These are phyloP conservation scores for Coemansia sp. DNA, from an alignment of 192 early-diverging fungal species.

Conservation along the genomic window DNA sequence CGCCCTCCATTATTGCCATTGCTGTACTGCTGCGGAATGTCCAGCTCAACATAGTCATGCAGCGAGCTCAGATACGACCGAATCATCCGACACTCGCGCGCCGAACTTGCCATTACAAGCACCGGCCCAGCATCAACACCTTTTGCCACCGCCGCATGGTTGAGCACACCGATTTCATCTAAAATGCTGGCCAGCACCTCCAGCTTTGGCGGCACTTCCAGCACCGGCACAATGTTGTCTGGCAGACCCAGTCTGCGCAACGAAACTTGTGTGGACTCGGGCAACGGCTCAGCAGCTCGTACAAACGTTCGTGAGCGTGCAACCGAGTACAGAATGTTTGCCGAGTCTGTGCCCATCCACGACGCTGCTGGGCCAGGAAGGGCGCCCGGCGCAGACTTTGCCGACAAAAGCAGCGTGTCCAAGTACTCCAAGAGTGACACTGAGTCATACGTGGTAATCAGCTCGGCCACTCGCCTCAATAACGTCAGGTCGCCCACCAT, in stretches of 20 bases:
- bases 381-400: conserved; percentile 41
- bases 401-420: conserved; percentile 74
- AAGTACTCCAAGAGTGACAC: conserved; percentile 86
- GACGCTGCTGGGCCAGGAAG: conserved; percentile 49
- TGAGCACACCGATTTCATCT: conserved; percentile 65
- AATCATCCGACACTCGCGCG: conserved; percentile 33
- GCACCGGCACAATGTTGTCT: conserved; percentile 62
- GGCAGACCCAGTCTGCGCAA: conserved; percentile 62
- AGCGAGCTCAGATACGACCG: conserved; percentile 13
- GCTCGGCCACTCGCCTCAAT: conserved; percentile 71
- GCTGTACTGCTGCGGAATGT: not conserved
- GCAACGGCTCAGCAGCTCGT: conserved; percentile 9
- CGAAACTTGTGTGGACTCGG: not conserved
- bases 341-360: conserved; percentile 87
- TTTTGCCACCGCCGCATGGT: not conserved
- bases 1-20: not conserved
- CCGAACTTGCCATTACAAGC: conserved; percentile 32
- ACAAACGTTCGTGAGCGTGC: conserved; percentile 58
- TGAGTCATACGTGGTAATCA: conserved; percentile 81
- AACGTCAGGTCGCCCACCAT: conserved; percentile 73
- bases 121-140: conserved; percentile 15
- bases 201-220: conserved; percentile 97
- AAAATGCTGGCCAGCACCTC: conserved; percentile 66
- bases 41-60: conserved; percentile 7
- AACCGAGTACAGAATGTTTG: conserved; percentile 72